phyloP scores from a whole-genome alignment of 1,284 basidiomycete species.

The Rhodotorula sp. region DNA sequence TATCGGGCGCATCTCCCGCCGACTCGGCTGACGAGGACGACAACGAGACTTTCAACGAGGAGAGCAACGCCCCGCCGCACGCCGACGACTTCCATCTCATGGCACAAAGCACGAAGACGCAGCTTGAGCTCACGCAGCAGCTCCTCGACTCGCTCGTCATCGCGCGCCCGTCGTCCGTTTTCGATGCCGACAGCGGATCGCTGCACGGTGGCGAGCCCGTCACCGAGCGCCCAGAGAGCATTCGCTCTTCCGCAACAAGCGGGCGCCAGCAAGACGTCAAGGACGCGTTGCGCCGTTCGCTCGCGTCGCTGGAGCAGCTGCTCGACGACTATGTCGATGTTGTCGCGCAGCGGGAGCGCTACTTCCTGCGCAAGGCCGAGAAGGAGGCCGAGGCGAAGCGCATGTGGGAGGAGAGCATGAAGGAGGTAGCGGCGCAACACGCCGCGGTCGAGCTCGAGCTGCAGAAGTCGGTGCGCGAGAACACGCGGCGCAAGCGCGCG shows the following conservation, averaged over 20 bases:
- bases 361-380: conserved; percentile 65
- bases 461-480: conserved; percentile 50
- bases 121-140: conserved; percentile 74
- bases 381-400: conserved; percentile 64
- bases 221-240: not conserved
- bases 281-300: conserved; percentile 65
- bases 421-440: conserved; percentile 80
- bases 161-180: not conserved
- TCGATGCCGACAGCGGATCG: not conserved
- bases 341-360: conserved; percentile 77
- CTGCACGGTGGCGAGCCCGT: conserved; percentile 34
- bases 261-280: conserved; percentile 57
- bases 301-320: conserved; percentile 62
- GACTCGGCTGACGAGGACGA: conserved; percentile 35
- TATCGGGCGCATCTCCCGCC: not conserved
- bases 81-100: conserved; percentile 69
- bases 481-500: conserved; percentile 54
- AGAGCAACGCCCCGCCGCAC: conserved; percentile 61
- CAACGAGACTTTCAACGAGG: conserved; percentile 44
- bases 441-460: conserved; percentile 81
- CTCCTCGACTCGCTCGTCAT: conserved; percentile 61
- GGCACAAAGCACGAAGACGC: conserved; percentile 71
- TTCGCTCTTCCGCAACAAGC: not conserved
- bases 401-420: conserved; percentile 91
- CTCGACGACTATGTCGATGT: conserved; percentile 71